phyloP scores from a whole-genome alignment of 2,329 filamentous ascomycete species.

The Arthrobotrys entomopaga region DNA sequence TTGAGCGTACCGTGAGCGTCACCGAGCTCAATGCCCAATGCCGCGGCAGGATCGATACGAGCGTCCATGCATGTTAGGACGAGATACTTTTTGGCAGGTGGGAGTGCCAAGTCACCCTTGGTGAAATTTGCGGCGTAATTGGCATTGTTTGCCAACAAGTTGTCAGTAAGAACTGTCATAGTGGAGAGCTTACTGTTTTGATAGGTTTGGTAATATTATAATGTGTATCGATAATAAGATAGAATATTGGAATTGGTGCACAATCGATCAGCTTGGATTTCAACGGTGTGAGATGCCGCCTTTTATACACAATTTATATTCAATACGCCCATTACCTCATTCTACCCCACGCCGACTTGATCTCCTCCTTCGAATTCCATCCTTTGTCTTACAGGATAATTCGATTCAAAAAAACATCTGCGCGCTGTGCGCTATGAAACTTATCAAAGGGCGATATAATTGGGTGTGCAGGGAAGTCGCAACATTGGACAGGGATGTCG shows the following conservation, averaged over 20 bases:
- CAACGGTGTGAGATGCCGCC: too few species aligned
- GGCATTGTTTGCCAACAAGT: conserved; percentile 69
- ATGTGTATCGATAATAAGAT: too few species aligned
- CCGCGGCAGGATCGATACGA: conserved; percentile 73
- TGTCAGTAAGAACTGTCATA: conserved; percentile 66
- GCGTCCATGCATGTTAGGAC: conserved; percentile 85
- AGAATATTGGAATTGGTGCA: too few species aligned
- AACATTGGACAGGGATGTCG: conserved; percentile 49
- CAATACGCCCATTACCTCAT: too few species aligned
- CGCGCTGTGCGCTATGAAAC: too few species aligned
- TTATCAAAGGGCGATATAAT: not conserved
- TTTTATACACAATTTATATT: too few species aligned
- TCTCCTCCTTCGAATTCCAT: not conserved
- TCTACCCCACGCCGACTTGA: conserved; percentile 13
- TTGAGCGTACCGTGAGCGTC: conserved; percentile 72
- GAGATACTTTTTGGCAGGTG: conserved; percentile 75
- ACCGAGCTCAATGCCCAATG: conserved; percentile 76
- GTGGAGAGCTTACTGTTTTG: too few species aligned
- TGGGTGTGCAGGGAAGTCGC: conserved; percentile 18
- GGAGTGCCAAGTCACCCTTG: conserved; percentile 73
- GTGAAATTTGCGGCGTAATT: conserved; percentile 71
- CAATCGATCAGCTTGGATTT: too few species aligned
- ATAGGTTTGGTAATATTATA: too few species aligned
- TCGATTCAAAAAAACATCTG: too few species aligned
- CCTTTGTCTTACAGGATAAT: too few species aligned